These are phyloP conservation scores for Metschnikowia chrysomelidarum DNA, from an alignment of 805 yeast genomes.

Conservation along the genomic window DNA sequence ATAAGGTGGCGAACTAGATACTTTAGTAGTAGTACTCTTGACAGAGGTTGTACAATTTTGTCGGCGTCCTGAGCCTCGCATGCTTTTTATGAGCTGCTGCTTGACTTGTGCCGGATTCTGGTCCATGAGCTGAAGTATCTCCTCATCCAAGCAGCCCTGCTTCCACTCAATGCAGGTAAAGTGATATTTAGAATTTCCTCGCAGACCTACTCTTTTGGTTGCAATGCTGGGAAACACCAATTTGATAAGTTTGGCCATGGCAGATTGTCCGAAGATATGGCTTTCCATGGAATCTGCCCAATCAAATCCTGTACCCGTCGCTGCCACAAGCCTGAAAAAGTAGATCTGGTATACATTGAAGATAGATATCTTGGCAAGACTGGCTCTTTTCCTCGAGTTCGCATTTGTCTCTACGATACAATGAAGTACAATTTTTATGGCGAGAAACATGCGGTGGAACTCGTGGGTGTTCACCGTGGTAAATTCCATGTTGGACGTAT, in stretches of 20 bases:
- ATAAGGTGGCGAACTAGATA: no score
- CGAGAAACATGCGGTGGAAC: slow-evolving; percentile 40
- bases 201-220: slow-evolving; percentile 39
- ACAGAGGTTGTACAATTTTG: not conserved
- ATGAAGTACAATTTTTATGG: slow-evolving; percentile 32
- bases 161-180: slow-evolving; percentile 43
- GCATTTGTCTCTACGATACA: not conserved
- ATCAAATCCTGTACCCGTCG: slow-evolving; percentile 33
- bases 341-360: slow-evolving; percentile 41
- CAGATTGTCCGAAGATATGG: slow-evolving; percentile 33
- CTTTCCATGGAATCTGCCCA: slow-evolving; percentile 37
- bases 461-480: slow-evolving; percentile 40
- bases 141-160: slow-evolving; percentile 29
- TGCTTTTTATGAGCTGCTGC: no score
- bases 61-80: not conserved
- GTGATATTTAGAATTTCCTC: slow-evolving; percentile 44
- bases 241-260: slow-evolving; percentile 40
- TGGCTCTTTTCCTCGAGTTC: not conserved
- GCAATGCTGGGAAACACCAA: slow-evolving; percentile 37
- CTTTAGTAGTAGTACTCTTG: no score
- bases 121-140: slow-evolving; percentile 30
- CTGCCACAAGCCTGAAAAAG: slow-evolving; percentile 37
- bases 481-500: slow-evolving; percentile 21
- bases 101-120: slow-evolving; percentile 29
- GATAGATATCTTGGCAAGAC: slow-evolving; percentile 23